A percentile compares a stretch with the other conserved stretches of the same genome.
These are phyloP conservation scores for Aspergillus sparsus DNA, from an alignment of 495 filamentous ascomycete species.

Conservation along the genomic window DNA sequence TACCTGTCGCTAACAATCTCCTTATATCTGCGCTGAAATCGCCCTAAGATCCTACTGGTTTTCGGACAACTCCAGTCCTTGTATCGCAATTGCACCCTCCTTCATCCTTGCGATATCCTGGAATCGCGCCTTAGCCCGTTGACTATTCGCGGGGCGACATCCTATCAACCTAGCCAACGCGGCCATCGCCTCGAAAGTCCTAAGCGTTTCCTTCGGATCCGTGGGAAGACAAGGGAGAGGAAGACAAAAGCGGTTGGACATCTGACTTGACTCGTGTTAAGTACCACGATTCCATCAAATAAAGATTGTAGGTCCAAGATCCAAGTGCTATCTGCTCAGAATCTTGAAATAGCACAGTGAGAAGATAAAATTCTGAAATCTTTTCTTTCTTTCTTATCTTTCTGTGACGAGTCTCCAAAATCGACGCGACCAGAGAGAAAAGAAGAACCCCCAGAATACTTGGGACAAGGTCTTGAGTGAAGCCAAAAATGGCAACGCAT, in stretches of 20 bases:
- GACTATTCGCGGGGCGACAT: slow-evolving; percentile 8
- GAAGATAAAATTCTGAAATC: neutral
- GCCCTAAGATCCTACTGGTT: slow-evolving; percentile 1
- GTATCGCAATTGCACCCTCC: slow-evolving; percentile 23
- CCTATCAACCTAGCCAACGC: slow-evolving; percentile 1
- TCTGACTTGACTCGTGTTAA: slow-evolving; percentile 10
- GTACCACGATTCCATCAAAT: neutral
- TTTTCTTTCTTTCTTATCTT: neutral
- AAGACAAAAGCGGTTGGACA: neutral
- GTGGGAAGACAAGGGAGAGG: neutral
- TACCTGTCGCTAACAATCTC: slow-evolving; percentile 14
- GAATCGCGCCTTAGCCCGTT: slow-evolving; percentile 23
- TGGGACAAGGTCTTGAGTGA: neutral
- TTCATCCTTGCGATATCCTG: slow-evolving; percentile 23
- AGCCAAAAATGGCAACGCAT: slow-evolving; percentile 28
- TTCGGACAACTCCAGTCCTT: slow-evolving; percentile 12
- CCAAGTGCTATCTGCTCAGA: neutral
- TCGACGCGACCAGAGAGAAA: slow-evolving; percentile 12
- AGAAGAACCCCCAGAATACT: neutral
- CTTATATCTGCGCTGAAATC: slow-evolving; percentile 14
- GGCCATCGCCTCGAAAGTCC: neutral
- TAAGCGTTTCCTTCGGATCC: neutral
- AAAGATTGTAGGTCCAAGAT: neutral
- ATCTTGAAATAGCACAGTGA: neutral
- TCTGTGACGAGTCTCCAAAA: neutral